Percentiles rank a stretch among this genome's conserved stretches.
phyloP scores from a whole-genome alignment of 129 eudicot species.

The Ambrosia artemisiifolia region DNA sequence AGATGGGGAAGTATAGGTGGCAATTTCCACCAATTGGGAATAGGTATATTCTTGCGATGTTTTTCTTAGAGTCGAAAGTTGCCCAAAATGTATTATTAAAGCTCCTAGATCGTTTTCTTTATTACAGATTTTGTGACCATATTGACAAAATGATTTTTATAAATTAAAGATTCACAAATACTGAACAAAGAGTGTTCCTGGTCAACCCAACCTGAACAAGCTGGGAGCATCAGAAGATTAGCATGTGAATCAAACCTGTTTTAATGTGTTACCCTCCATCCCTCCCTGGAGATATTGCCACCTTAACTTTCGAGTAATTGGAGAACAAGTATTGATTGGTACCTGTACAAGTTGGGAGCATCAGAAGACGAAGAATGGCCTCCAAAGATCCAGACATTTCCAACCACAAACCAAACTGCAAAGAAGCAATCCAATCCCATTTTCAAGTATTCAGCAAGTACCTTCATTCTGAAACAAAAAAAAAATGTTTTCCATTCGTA shows the following conservation, averaged over 20 bases:
- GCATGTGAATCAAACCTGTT: not conserved
- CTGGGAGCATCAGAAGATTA: too few relatives aligned
- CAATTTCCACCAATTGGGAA: conserved; percentile 4
- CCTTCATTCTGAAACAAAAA: conserved; percentile 53
- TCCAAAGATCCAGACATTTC: conserved; percentile 97
- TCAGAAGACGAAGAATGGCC: conserved; percentile 81
- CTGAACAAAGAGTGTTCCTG: not conserved
- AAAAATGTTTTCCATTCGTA: not conserved
- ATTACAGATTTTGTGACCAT: not conserved
- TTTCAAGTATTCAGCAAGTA: conserved; percentile 72
- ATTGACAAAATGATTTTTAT: not conserved
- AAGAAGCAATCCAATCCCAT: conserved; percentile 96
- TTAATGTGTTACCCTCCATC: not conserved
- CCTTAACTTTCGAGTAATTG: not conserved
- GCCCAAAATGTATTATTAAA: not conserved
- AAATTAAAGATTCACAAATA: not conserved
- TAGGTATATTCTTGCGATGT: not conserved
- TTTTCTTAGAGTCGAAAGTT: not conserved
- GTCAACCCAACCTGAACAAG: not conserved
- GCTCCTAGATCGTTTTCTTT: not conserved
- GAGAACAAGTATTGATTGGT: conserved; percentile 7
- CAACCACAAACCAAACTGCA: conserved; percentile 98
- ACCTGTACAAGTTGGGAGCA: conserved; percentile 97
- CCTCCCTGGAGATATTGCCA: not conserved
- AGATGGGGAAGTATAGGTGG: not conserved